A percentile compares a stretch with the other conserved stretches of the same genome.
These are phyloP conservation scores for Aspergillus japonicus DNA, from an alignment of 2,329 filamentous ascomycete species.

Conservation along the genomic window DNA sequence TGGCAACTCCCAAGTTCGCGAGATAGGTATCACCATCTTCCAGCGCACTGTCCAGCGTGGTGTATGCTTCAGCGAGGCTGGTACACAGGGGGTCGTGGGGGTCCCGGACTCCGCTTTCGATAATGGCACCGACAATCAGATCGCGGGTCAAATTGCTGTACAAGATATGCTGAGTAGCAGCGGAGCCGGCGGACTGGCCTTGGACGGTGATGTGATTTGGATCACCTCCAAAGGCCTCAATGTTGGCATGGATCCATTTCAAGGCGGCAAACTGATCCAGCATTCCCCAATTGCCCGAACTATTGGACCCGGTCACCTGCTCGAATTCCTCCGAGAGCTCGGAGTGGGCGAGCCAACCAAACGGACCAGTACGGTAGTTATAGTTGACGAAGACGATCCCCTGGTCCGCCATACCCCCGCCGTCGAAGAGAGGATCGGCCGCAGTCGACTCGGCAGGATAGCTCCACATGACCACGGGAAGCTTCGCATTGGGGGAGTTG, in stretches of 20 bases:
- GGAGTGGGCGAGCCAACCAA: not conserved
- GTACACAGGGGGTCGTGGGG: constrained; percentile 16
- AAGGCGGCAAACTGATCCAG: constrained; percentile 28
- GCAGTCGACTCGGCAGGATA: not conserved
- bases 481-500: not conserved
- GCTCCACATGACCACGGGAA: not conserved
- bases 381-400: not conserved
- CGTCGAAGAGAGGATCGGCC: not conserved
- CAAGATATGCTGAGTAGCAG: constrained; percentile 15
- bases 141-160: constrained; percentile 12
- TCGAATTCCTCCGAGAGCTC: too few relatives aligned
- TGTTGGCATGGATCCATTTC: constrained; percentile 33
- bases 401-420: not conserved
- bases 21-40: not conserved
- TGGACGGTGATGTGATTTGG: constrained; percentile 24
- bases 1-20: not conserved
- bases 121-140: constrained; percentile 13
- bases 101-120: constrained; percentile 16
- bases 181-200: constrained; percentile 21
- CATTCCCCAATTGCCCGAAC: constrained; percentile 38
- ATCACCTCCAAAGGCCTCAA: constrained; percentile 25
- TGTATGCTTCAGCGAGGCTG: constrained; percentile 12
- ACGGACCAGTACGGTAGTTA: not conserved
- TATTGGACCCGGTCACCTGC: not conserved
- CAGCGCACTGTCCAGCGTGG: not conserved